A percentile compares a stretch with the other conserved stretches of the same genome.
These are phyloP conservation scores for Pseudonitzschia multistriata DNA, from an alignment of 108 stramenopile species.

Conservation along the genomic window DNA sequence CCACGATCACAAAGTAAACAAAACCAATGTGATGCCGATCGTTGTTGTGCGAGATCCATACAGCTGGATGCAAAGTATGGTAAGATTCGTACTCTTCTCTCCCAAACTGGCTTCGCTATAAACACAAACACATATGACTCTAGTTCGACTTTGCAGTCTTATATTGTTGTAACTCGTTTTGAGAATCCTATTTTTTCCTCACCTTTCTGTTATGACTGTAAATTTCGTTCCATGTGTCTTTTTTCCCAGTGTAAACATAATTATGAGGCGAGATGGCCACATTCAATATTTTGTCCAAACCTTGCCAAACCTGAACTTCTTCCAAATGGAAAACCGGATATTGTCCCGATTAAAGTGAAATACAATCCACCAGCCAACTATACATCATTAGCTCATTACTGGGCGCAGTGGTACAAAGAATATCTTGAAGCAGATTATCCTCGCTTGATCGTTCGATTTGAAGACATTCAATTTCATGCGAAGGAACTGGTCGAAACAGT, in stretches of 20 bases:
- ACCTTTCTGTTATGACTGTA: too few relatives aligned
- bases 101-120: background rate
- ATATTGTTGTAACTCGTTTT: too few relatives aligned
- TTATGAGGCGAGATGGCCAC: constrained; percentile 64
- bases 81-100: background rate
- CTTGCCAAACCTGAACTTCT: constrained; percentile 34
- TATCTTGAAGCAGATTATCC: constrained; percentile 69
- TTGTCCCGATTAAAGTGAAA: constrained; percentile 23
- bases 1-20: constrained; percentile 31
- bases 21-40: constrained; percentile 67
- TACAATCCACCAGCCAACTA: constrained; percentile 32
- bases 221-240: too few relatives aligned
- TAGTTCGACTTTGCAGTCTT: too few relatives aligned
- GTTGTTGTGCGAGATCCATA: constrained; percentile 83
- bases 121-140: too few relatives aligned
- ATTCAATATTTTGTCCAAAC: constrained; percentile 61
- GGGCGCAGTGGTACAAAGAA: constrained; percentile 71
- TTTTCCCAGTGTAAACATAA: constrained; percentile 35
- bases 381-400: constrained; percentile 57
- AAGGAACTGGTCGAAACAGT: constrained; percentile 49
- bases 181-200: too few relatives aligned
- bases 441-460: constrained; percentile 78
- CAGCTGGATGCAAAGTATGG: constrained; percentile 84
- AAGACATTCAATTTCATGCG: constrained; percentile 78
- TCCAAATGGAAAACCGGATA: constrained; percentile 5